Evolutionary conservation across 805 yeast genomes (phyloP).

Genomic region (Yarrowia sp.): DNA sequence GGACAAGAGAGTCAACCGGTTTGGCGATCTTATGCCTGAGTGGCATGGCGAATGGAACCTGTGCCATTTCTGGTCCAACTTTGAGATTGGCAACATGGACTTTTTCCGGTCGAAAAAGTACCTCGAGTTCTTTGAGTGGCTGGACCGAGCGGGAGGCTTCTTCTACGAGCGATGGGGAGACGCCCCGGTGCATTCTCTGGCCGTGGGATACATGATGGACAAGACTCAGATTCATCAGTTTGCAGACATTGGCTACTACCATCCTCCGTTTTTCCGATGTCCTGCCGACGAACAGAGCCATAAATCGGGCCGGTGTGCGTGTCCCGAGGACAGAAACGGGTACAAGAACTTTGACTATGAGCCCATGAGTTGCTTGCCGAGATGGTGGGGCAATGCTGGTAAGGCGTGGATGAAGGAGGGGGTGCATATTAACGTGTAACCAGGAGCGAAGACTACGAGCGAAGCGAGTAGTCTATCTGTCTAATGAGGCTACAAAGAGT

Average conservation of each 20-base stretch:
- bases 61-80: slow-evolving; percentile 89
- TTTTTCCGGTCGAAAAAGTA: slow-evolving; percentile 79
- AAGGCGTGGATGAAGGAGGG: slow-evolving; percentile 39
- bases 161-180: slow-evolving; percentile 97
- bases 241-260: slow-evolving; percentile 81
- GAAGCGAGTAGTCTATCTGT: background rate
- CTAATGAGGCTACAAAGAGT: background rate
- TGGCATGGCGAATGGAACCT: slow-evolving; percentile 71
- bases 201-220: slow-evolving; percentile 64
- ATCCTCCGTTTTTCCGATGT: slow-evolving; percentile 64
- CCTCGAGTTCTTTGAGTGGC: slow-evolving; percentile 66
- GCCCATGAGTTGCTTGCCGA: slow-evolving; percentile 50
- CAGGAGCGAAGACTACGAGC: too few species aligned
- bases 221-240: slow-evolving; percentile 73
- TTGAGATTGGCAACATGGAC: slow-evolving; percentile 78
- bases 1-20: slow-evolving; percentile 57
- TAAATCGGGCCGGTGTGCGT: slow-evolving; percentile 50
- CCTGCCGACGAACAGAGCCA: slow-evolving; percentile 51
- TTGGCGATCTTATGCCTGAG: slow-evolving; percentile 52
- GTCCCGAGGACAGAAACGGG: slow-evolving; percentile 47
- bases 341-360: slow-evolving; percentile 49
- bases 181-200: slow-evolving; percentile 88
- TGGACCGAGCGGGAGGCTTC: slow-evolving; percentile 79
- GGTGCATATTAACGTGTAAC: slow-evolving; percentile 23
- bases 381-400: slow-evolving; percentile 52